Conservation (phyloP, 2,329 filamentous ascomycete genomes). For the Nigrospora sphaerica region DNA sequence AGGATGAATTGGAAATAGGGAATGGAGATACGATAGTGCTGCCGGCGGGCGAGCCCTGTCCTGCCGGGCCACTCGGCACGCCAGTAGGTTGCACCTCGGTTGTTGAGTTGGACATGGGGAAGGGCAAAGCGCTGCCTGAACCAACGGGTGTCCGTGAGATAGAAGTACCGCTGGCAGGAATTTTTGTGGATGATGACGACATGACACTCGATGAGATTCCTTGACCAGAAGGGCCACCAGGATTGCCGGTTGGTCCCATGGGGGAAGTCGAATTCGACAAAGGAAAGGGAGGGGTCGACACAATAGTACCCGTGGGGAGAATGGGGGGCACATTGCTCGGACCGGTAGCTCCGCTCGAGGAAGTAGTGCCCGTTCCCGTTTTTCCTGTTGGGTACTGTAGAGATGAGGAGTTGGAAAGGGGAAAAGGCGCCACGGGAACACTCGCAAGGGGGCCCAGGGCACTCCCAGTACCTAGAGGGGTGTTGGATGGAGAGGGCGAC, state of each 20-base stretch:
- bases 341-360: no score
- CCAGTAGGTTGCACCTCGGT: not conserved
- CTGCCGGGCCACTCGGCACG: not conserved
- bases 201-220: not conserved
- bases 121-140: not conserved
- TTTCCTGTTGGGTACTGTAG: not conserved
- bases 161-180: not conserved
- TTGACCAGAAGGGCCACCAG: not conserved
- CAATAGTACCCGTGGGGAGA: no score
- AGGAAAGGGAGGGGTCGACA: not conserved
- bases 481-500: not conserved
- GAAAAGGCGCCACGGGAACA: not conserved
- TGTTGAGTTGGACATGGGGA: conserved; percentile 8
- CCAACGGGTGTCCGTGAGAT: conserved; percentile 1
- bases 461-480: not conserved
- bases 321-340: no score
- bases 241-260: not conserved
- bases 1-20: not conserved
- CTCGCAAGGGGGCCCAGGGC: not conserved
- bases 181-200: no score
- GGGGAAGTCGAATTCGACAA: conserved; percentile 4
- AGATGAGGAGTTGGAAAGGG: not conserved
- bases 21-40: conserved; percentile 1
- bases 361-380: not conserved
- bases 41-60: conserved; percentile 5